A percentile compares a stretch with the other conserved stretches of the same genome.
Evolutionary conservation across 75 land plant genomes (phyloP).

Genomic region (Pseudotsuga menziesii): DNA sequence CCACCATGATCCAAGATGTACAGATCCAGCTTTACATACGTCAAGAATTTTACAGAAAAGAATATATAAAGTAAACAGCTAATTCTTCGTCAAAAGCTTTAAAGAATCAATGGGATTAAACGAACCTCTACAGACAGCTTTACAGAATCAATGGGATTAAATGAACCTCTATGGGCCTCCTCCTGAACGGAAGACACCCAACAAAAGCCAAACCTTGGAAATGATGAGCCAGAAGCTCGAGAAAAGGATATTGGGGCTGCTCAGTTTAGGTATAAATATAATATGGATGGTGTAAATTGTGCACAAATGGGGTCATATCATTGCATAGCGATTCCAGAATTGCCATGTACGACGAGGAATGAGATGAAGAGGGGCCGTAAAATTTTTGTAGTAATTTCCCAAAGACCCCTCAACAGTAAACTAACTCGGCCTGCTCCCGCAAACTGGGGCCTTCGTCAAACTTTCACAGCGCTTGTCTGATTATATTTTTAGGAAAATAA

Average conservation of each 20-base stretch:
- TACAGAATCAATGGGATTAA: too few relatives aligned
- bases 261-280: background rate
- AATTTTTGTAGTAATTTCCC: too few relatives aligned
- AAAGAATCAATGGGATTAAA: background rate
- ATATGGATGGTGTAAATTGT: background rate
- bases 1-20: constrained; percentile 5
- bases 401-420: too few relatives aligned
- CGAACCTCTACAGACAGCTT: background rate
- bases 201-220: background rate
- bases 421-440: too few relatives aligned
- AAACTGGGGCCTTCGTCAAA: too few relatives aligned
- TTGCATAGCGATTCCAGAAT: background rate
- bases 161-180: too few relatives aligned
- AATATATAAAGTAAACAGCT: background rate
- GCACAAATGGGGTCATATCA: background rate
- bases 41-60: background rate
- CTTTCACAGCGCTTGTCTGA: too few relatives aligned
- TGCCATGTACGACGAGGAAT: background rate
- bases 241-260: background rate
- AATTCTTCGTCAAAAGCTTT: background rate
- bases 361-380: too few relatives aligned
- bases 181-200: background rate
- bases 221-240: background rate
- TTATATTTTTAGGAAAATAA: too few relatives aligned
- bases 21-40: constrained; percentile 3